A percentile compares a stretch with the other conserved stretches of the same genome.
Conservation (phyloP, 805 yeast species). For the Cyberlindnera subsufficiens region DNA sequence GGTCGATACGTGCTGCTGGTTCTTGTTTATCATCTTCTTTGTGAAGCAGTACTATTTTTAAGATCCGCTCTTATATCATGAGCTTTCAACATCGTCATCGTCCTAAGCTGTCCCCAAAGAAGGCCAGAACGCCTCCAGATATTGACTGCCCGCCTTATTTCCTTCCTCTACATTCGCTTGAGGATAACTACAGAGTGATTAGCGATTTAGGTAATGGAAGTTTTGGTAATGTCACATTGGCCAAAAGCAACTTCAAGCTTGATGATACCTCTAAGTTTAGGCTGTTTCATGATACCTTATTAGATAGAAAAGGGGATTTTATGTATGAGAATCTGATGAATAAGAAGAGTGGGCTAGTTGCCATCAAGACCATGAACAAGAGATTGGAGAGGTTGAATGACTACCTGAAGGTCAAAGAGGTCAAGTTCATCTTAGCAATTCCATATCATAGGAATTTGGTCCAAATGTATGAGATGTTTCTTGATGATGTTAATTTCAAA, state of each 20-base stretch:
- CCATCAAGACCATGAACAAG: constrained; percentile 74
- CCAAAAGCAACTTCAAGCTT: constrained; percentile 36
- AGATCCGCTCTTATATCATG: not conserved
- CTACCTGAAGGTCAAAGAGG: constrained; percentile 57
- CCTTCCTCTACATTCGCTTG: constrained; percentile 38
- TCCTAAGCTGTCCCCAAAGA: not conserved
- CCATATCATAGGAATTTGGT: constrained; percentile 70
- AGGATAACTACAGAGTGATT: constrained; percentile 41
- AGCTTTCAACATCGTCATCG: not conserved
- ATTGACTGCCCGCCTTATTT: constrained; percentile 32
- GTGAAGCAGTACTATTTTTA: not conserved
- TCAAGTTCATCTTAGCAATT: constrained; percentile 58
- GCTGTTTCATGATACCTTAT: constrained; percentile 34
- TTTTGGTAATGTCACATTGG: constrained; percentile 66
- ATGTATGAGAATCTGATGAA: constrained; percentile 27
- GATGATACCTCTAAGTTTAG: constrained; percentile 12
- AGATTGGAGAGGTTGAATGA: constrained; percentile 46
- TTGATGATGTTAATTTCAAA: constrained; percentile 53
- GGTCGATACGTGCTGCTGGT: not conserved
- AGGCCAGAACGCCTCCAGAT: constrained; percentile 29
- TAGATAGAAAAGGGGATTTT: constrained; percentile 31
- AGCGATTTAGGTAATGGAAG: constrained; percentile 66
- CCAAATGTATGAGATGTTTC: constrained; percentile 71
- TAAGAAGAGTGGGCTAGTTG: constrained; percentile 45
- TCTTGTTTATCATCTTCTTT: not conserved